phyloP scores from a whole-genome alignment of 345 rosid genomes.

The Punica granatum region DNA sequence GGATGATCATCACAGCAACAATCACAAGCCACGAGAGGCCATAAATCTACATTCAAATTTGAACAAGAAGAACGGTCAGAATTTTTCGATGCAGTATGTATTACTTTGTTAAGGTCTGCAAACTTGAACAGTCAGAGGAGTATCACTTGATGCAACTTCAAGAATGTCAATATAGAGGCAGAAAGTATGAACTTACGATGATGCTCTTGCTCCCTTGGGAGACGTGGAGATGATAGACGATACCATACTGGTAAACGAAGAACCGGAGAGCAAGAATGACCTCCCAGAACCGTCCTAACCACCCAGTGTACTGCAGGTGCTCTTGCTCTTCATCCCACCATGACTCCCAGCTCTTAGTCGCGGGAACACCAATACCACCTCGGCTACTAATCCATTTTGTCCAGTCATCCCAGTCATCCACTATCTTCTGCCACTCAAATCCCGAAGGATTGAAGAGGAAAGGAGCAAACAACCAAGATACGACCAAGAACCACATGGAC shows the following conservation, averaged over 20 bases:
- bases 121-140: not conserved
- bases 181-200: slow-evolving; percentile 38
- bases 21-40: slow-evolving; percentile 94
- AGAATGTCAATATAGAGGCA: not conserved
- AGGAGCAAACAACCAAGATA: slow-evolving; percentile 81
- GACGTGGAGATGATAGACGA: slow-evolving; percentile 71
- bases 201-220: slow-evolving; percentile 53
- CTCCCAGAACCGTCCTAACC: slow-evolving; percentile 66
- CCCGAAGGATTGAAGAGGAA: slow-evolving; percentile 94
- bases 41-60: slow-evolving; percentile 60
- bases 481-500: slow-evolving; percentile 90
- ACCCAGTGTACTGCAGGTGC: slow-evolving; percentile 71
- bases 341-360: slow-evolving; percentile 94
- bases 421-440: slow-evolving; percentile 97
- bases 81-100: not conserved
- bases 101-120: not conserved
- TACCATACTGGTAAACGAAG: slow-evolving; percentile 80
- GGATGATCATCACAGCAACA: slow-evolving; percentile 61
- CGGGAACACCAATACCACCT: slow-evolving; percentile 95
- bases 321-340: slow-evolving; percentile 99
- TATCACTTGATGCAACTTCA: not conserved
- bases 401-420: slow-evolving; percentile 99
- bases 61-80: too few species aligned
- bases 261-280: slow-evolving; percentile 67
- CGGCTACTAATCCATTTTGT: slow-evolving; percentile 81